Conservation (phyloP, 2,329 filamentous ascomycete species). For the Hymenoscyphus infarciens region DNA sequence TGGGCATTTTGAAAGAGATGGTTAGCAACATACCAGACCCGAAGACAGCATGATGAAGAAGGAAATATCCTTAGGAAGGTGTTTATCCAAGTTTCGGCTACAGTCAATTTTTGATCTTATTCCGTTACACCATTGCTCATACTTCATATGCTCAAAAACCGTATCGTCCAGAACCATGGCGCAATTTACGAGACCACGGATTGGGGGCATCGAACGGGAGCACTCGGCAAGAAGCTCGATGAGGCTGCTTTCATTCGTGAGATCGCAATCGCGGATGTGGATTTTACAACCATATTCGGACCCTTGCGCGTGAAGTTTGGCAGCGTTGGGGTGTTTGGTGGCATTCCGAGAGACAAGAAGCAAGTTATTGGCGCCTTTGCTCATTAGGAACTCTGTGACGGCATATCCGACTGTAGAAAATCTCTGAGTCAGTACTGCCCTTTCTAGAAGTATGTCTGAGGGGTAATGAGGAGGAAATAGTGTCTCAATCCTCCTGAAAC, state of each 20-base stretch:
- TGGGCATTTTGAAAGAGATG: background rate
- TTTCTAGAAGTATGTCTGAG: too few relatives aligned
- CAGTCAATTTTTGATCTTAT: conserved; percentile 35
- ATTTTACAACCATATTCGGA: background rate
- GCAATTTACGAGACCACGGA: conserved; percentile 44
- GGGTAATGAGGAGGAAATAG: too few relatives aligned
- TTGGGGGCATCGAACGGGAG: conserved; percentile 35
- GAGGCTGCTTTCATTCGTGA: conserved; percentile 37
- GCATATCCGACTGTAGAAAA: conserved; percentile 25
- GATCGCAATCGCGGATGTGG: conserved; percentile 41
- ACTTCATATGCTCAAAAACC: conserved; percentile 6
- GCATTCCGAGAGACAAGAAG: conserved; percentile 21
- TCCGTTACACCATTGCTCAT: conserved; percentile 34
- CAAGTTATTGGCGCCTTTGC: conserved; percentile 26
- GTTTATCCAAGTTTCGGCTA: conserved; percentile 9
- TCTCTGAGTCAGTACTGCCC: too few relatives aligned
- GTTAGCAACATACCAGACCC: background rate
- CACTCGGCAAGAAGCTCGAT: conserved; percentile 25
- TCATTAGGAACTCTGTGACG: conserved; percentile 20
- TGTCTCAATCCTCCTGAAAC: too few relatives aligned
- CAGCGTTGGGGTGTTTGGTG: background rate
- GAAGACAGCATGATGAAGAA: conserved; percentile 19
- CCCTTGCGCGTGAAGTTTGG: background rate
- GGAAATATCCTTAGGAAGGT: conserved; percentile 14
- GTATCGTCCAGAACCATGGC: conserved; percentile 39